phyloP scores from a whole-genome alignment of 169 alveolate species.

The Babesia ovis region DNA sequence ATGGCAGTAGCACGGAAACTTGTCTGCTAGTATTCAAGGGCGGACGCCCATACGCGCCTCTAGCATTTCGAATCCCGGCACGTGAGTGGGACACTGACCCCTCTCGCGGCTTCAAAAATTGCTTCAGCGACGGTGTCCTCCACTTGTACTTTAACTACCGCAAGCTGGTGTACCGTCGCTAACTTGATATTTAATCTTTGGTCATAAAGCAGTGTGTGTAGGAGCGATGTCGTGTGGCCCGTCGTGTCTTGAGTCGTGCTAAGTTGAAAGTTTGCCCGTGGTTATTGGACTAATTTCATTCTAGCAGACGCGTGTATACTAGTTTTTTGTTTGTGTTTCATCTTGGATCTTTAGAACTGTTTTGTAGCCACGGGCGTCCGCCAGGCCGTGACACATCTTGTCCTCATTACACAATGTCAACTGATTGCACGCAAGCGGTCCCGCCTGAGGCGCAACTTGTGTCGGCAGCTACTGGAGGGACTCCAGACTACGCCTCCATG shows the following conservation, averaged over 20 bases:
- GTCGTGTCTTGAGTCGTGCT: neutral
- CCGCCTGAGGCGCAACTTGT: too few relatives aligned
- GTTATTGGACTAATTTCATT: too few relatives aligned
- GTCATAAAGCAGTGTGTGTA: neutral
- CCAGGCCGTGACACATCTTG: too few relatives aligned
- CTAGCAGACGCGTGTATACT: too few relatives aligned
- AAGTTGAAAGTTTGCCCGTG: too few relatives aligned
- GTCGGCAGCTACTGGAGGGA: neutral
- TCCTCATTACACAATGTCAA: too few relatives aligned
- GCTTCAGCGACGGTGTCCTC: slow-evolving; percentile 88
- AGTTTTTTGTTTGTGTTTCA: neutral
- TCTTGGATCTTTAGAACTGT: neutral
- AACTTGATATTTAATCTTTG: too few relatives aligned
- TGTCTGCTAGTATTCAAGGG: slow-evolving; percentile 93
- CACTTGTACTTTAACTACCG: slow-evolving; percentile 90
- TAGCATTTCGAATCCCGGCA: slow-evolving; percentile 94
- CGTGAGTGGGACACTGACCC: slow-evolving; percentile 95
- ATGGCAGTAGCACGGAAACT: slow-evolving; percentile 70
- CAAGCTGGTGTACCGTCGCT: slow-evolving; percentile 88
- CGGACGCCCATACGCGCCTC: slow-evolving; percentile 96
- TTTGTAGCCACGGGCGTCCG: too few relatives aligned
- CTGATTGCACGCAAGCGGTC: too few relatives aligned
- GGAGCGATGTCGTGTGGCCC: slow-evolving; percentile 4
- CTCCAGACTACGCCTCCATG: slow-evolving; percentile 37
- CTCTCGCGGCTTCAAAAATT: slow-evolving; percentile 87